These are phyloP conservation scores for Solanum virginianum DNA, from an alignment of 257 asterid genomes.

Conservation along the genomic window DNA sequence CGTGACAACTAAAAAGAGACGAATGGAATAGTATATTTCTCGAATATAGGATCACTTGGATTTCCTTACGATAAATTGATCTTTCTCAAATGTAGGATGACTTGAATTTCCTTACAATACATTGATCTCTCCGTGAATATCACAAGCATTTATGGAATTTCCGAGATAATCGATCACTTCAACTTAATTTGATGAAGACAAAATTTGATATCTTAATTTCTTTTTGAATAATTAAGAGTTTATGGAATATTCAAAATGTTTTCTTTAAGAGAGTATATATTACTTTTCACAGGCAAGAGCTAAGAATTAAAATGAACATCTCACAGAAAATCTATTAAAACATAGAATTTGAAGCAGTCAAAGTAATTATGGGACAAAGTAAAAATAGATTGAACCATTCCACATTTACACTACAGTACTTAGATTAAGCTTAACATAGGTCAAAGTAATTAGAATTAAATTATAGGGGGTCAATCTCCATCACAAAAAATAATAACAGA, in stretches of 20 bases:
- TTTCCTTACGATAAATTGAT: not conserved
- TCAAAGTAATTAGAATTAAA: not conserved
- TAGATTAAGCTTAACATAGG: not conserved
- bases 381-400: not conserved
- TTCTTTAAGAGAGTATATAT: accelerated
- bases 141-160: not conserved
- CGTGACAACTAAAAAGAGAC: too few relatives aligned
- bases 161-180: not conserved
- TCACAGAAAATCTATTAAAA: not conserved
- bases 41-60: too few relatives aligned
- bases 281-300: too few relatives aligned
- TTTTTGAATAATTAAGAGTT: not conserved
- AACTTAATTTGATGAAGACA: not conserved
- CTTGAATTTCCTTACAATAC: not conserved
- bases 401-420: not conserved
- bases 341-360: not conserved
- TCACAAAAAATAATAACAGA: not conserved
- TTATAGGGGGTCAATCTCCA: accelerated
- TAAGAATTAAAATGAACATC: accelerated
- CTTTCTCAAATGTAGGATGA: too few relatives aligned
- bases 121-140: not conserved
- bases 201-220: not conserved
- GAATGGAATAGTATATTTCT: too few relatives aligned
- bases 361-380: not conserved
- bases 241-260: accelerated